Evolutionary conservation across 1,139 yeast genomes (phyloP), one percentile per base, ranked within the genome.

Genomic region (Protomyces macrosporus): DNA sequence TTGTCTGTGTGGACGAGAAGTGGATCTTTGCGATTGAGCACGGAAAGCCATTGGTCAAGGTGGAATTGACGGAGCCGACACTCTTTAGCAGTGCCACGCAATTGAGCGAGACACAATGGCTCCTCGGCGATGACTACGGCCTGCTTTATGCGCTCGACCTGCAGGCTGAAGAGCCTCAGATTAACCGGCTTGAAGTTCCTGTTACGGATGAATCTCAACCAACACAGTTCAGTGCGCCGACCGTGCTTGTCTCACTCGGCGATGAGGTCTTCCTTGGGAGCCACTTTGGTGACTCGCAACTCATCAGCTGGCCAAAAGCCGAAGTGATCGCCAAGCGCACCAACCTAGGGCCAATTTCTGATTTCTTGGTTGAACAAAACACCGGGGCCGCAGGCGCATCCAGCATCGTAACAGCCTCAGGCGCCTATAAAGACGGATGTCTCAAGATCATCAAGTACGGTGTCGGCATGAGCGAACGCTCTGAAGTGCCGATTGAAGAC

Each of bases 351-450:
- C 71, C 71, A 1, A 66, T 69, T 33, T 63, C 68, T 10, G 71
- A 69, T 52, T 68, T 69, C 37, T 62, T 64, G 37, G 63, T 67
- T 9, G 54, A 63, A n/a, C 35, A 35, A 30, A 53, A 64, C 10
- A 64, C 64, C 30, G 60, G 39, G 9, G 45, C 56, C 7, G 63
- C 53, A 6, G 65, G 65, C 16, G 36, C 68, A 6, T 48, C 65
- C 3, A 67, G 63, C 50, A 54, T 69, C 16, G 56, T 69, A 10
- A 68, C 70, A 1, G 69, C 70, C 61, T 67, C 69, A 12, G 71
- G 71, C 36, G 71, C 67, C 16, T 69, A 69, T 52, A 68, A 65
- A 60, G 68, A 69, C 9, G 71, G 71, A 32, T 63, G 68, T n/a
- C 52, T 69, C 30, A 50, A 68, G 14, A 54, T 69, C 33, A 59